These are phyloP conservation scores for Entomortierella chlamydospora DNA, from an alignment of 192 early-diverging fungal species.

Conservation along the genomic window DNA sequence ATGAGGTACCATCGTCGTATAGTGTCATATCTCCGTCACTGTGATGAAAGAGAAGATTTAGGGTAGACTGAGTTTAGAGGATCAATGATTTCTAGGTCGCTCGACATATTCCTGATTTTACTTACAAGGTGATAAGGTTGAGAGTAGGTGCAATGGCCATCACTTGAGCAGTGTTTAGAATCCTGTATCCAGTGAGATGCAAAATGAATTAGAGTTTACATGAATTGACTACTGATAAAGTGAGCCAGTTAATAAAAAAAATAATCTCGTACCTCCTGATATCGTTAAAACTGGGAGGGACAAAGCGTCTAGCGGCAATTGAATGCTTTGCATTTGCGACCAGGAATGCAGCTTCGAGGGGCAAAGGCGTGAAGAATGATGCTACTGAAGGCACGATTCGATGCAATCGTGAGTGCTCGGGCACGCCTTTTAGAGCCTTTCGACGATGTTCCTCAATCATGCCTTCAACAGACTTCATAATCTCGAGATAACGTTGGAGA, in stretches of 20 bases:
- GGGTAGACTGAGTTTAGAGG: background rate
- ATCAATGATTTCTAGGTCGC: no score
- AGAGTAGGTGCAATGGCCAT: slow-evolving; percentile 78
- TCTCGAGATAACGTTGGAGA: slow-evolving; percentile 80
- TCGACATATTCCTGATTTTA: no score
- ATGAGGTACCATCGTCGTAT: slow-evolving; percentile 89
- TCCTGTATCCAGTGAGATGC: slow-evolving; percentile 49
- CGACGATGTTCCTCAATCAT: slow-evolving; percentile 74
- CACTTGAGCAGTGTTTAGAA: slow-evolving; percentile 91
- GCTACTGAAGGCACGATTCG: slow-evolving; percentile 84
- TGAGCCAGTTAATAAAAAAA: no score
- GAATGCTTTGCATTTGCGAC: slow-evolving; percentile 72
- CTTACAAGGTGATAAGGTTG: slow-evolving; percentile 86
- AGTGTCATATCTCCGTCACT: slow-evolving; percentile 95
- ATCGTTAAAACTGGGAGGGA: slow-evolving; percentile 95
- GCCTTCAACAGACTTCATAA: slow-evolving; percentile 81
- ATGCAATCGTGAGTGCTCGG: slow-evolving; percentile 80
- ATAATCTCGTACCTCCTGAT: slow-evolving; percentile 66
- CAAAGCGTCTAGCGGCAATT: slow-evolving; percentile 82
- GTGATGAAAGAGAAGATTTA: background rate
- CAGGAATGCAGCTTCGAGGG: slow-evolving; percentile 78
- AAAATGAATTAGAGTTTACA: background rate
- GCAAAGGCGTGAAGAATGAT: slow-evolving; percentile 87
- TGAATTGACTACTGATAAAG: background rate
- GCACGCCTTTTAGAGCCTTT: slow-evolving; percentile 55